Base-by-base conservation (phyloP, 2,329 filamentous ascomycete species). In the Cryoendolithus antarcticus region DNA sequence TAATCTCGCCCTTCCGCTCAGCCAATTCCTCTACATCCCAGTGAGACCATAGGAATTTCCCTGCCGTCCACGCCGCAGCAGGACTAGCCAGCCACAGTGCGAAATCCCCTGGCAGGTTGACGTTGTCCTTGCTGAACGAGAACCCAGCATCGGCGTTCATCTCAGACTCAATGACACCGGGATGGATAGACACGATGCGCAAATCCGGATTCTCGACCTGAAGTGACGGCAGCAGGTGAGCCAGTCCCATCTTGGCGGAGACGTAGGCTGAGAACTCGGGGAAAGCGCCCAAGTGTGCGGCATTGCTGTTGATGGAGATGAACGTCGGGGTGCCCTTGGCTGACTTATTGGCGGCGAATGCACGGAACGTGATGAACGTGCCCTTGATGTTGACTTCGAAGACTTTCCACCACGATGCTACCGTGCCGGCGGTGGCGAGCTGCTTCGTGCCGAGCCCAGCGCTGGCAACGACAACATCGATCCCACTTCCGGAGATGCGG, bases 151-250 rank as follows among this genome's bases (percentile, higher is more conserved):
- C 40, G 11, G 37, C 46, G 27, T 48, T 52, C 53, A 64, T 60
- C 3, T 59, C 63, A 0, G 62, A 65, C 4, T 50, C 54, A 4
- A 67, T 49, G 2, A 63, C 51, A 1, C 65, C 66, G 1, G 66
- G 65, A 5, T 69, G 65, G 2, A 65, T 48, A 34, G 52, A 54
- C 9, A 61, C 56, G n/a, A 67, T 51, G 10, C 56, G 51, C 0
- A 67, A 28, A 0, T 54, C 45, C 0, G 62, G 62, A 24, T 67
- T 58, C 43, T 62, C 61, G 6, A 48, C 49, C 1, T 49, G 50
- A 2, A 65, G 41, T 21, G 54, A 58, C n/a, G 63, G 56, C 19
- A 61, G 53, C 35, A 68, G 44, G 27, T 62, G 61, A 2, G 50
- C 31, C 1, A 44, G 45, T 0, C 60, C 65, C 6, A 56, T 40